A percentile compares a stretch with the other conserved stretches of the same genome.
Evolutionary conservation across 192 early-diverging fungal species (phyloP).

Genomic region (Funneliformis mosseae): DNA sequence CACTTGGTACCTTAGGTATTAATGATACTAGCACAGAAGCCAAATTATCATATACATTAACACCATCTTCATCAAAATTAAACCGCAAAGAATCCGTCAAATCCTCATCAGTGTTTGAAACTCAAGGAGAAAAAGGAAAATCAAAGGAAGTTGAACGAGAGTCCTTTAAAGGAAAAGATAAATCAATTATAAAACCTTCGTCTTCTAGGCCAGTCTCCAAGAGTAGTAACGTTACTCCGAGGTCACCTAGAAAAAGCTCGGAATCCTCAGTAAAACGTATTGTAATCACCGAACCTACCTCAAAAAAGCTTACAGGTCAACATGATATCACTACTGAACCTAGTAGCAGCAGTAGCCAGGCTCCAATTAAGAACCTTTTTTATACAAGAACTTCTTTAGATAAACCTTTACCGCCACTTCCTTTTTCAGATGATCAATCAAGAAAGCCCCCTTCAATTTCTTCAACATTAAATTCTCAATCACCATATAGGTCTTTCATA

Average conservation of each 20-base stretch:
- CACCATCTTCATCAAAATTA: neutral
- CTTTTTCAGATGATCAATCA: neutral
- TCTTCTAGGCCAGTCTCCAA: neutral
- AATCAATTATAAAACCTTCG: neutral
- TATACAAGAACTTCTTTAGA: neutral
- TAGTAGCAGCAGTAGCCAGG: neutral
- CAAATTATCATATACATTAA: neutral
- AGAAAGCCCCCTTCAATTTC: neutral
- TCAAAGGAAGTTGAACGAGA: neutral
- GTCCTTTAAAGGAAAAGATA: neutral
- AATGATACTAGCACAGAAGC: neutral
- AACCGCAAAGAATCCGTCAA: neutral
- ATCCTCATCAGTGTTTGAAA: neutral
- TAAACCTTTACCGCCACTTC: constrained; percentile 1
- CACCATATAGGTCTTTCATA: constrained; percentile 39
- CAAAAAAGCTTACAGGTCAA: neutral
- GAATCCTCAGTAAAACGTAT: neutral
- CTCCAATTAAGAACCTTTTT: neutral
- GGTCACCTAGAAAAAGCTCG: neutral
- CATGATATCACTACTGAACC: neutral
- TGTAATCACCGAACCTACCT: neutral
- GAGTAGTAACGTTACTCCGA: neutral
- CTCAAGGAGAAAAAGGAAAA: neutral
- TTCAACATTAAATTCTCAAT: neutral
- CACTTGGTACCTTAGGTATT: neutral